These are phyloP conservation scores for Patellaria atrata DNA, from an alignment of 495 filamentous ascomycete species.

Conservation along the genomic window DNA sequence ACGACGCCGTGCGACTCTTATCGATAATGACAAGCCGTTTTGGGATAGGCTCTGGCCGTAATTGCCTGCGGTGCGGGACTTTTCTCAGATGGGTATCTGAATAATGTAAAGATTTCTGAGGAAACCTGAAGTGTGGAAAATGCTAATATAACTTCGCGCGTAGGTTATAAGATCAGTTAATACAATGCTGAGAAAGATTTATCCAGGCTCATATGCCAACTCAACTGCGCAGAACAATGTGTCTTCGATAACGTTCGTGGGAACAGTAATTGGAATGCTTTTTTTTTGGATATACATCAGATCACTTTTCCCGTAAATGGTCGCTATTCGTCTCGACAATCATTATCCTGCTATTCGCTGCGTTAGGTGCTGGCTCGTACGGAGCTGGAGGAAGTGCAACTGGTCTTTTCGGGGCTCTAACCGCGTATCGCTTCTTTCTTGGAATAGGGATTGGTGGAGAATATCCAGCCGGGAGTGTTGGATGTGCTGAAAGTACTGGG, in stretches of 20 bases:
- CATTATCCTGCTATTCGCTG: constrained; percentile 72
- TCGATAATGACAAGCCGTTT: constrained; percentile 29
- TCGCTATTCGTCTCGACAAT: constrained; percentile 63
- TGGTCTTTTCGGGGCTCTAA: constrained; percentile 68
- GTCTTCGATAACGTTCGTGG: constrained; percentile 69
- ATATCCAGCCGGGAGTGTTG: constrained; percentile 80
- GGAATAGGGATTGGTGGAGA: constrained; percentile 56
- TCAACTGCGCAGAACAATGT: constrained; percentile 58
- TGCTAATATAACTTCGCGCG: background rate
- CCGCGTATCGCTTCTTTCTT: constrained; percentile 73
- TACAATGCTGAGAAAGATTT: constrained; percentile 51
- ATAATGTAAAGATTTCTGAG: constrained; percentile 38
- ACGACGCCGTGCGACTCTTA: too few relatives aligned
- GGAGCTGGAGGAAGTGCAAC: constrained; percentile 44
- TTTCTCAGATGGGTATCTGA: constrained; percentile 84
- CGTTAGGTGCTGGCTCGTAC: constrained; percentile 63
- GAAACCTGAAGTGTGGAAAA: background rate
- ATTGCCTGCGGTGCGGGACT: constrained; percentile 81
- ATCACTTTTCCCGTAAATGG: constrained; percentile 72
- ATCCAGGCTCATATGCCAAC: constrained; percentile 44
- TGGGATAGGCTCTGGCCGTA: constrained; percentile 50
- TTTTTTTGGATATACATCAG: constrained; percentile 68
- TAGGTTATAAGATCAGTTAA: constrained; percentile 73
- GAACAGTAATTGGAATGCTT: constrained; percentile 74
- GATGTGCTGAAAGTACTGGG: constrained; percentile 67